Base-by-base conservation (phyloP, 306 rosid genomes). In the Cucumis cinereus region DNA sequence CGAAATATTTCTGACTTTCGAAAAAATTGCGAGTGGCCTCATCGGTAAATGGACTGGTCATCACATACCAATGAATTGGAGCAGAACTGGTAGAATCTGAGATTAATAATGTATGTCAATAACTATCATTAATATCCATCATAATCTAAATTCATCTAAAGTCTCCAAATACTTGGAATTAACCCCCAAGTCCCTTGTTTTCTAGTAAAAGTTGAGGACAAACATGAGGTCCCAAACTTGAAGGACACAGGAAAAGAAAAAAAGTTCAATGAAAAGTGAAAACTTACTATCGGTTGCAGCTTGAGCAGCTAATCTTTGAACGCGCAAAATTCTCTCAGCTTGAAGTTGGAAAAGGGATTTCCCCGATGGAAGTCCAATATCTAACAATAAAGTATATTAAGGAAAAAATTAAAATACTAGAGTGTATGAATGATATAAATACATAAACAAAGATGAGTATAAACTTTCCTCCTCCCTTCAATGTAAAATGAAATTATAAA, bases 21-120 rank as follows among this genome's bases (percentile, higher is more conserved):
- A 92, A 94, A 88, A 84, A 94, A 80, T 81, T 94, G 54, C 86
- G 91, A 36, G 99, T 94, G 78, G 91, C 83, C 26, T 92, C 97
- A 83, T 94, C 97, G 63, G 96, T 94, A 77, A 94, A 94, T 60
- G 99, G 98, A 81, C 99, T 94, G 68, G 99, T 94, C 99, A 94
- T 92, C 56, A 94, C 87, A 81, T 92, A 94, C 99, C 99, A 94
- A 85, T 90, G 98, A 75, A 94, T 88, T 81, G 87, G 87, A 61
- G 69, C 90, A 11, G 89, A 83, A 78, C 88, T 68, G 81, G 89
- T 77, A 76, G 93, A 84, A 80, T 76, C 98, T 93, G 87, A 68
- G 67, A 80, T 73, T 36, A 82, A 41, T 67, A 70, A 69, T 56
- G 77, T 35, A 63, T 11, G 54, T 74, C 68, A 74, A 56, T 38